These are phyloP conservation scores for Olyra latifolia DNA, from an alignment of 176 grass and related monocot genomes.

Conservation along the genomic window DNA sequence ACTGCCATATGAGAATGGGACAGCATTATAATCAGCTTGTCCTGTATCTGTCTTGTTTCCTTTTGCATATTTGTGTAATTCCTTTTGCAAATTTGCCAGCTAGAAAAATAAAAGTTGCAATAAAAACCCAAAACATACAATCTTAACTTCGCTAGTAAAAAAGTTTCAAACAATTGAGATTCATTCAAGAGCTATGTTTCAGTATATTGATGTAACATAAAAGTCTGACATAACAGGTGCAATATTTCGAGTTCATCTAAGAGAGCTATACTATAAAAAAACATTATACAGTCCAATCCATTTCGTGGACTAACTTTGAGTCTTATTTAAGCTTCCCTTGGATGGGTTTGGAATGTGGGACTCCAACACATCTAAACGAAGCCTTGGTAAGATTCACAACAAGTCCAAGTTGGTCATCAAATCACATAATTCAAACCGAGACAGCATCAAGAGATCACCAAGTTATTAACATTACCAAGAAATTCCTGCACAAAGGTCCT, in stretches of 20 bases:
- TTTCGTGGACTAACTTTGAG: neutral
- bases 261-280: neutral
- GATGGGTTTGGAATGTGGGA: neutral
- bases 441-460: neutral
- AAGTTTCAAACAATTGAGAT: neutral
- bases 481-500: neutral
- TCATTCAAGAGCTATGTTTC: neutral
- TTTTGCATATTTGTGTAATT: neutral
- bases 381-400: neutral
- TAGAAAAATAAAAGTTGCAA: neutral
- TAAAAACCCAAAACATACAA: neutral
- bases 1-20: slow-evolving; percentile 74
- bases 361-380: neutral
- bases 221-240: neutral
- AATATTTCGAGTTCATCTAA: neutral
- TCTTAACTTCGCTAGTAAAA: neutral
- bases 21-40: slow-evolving; percentile 50
- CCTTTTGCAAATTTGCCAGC: neutral
- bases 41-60: slow-evolving; percentile 35
- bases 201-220: neutral
- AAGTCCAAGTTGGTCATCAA: neutral
- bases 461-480: neutral
- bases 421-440: neutral
- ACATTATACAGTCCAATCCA: neutral
- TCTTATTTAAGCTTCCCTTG: neutral